A percentile compares a stretch with the other conserved stretches of the same genome.
phyloP scores from a whole-genome alignment of 768 basidiomycete species.

The Podaxis carcinomalis region DNA sequence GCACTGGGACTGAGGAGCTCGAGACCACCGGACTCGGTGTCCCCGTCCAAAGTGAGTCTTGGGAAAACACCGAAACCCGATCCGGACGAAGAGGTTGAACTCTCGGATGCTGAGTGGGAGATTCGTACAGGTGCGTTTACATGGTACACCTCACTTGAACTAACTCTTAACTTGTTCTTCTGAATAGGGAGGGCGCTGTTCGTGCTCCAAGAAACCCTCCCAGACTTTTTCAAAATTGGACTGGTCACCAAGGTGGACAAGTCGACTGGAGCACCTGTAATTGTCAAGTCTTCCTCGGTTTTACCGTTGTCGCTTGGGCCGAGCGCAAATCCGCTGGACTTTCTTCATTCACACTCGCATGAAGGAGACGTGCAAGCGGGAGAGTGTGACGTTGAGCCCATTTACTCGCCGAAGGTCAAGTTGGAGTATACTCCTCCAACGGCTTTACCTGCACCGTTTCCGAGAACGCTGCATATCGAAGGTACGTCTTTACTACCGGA shows the following conservation, averaged over 20 bases:
- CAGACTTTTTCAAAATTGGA: conserved; percentile 66
- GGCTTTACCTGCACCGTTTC: conserved; percentile 64
- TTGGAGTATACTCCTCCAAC: conserved; percentile 68
- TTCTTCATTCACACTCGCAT: conserved; percentile 22
- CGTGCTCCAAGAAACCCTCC: conserved; percentile 64
- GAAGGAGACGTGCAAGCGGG: conserved; percentile 21
- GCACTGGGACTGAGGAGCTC: not conserved
- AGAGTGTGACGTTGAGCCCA: conserved; percentile 36
- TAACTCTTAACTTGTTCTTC: not conserved
- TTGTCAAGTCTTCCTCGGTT: conserved; percentile 2
- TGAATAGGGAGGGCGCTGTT: conserved; percentile 64
- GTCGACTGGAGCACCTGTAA: conserved; percentile 31
- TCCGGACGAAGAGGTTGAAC: conserved; percentile 15
- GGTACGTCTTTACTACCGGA: conserved; percentile 35
- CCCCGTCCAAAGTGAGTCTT: not conserved
- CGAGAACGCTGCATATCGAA: conserved; percentile 65
- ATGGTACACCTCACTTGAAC: not conserved
- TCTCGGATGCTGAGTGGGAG: conserved; percentile 77
- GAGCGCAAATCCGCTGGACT: conserved; percentile 18
- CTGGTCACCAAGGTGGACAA: conserved; percentile 55
- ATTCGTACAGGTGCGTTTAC: conserved; percentile 58
- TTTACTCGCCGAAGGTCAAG: conserved; percentile 62
- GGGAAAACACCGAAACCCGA: conserved; percentile 1
- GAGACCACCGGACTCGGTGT: conserved; percentile 11
- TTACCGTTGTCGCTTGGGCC: conserved; percentile 7